A percentile compares a stretch with the other conserved stretches of the same genome.
These are phyloP conservation scores for Fonsecaea pugnacius DNA, from an alignment of 2,329 filamentous ascomycete species.

Conservation along the genomic window DNA sequence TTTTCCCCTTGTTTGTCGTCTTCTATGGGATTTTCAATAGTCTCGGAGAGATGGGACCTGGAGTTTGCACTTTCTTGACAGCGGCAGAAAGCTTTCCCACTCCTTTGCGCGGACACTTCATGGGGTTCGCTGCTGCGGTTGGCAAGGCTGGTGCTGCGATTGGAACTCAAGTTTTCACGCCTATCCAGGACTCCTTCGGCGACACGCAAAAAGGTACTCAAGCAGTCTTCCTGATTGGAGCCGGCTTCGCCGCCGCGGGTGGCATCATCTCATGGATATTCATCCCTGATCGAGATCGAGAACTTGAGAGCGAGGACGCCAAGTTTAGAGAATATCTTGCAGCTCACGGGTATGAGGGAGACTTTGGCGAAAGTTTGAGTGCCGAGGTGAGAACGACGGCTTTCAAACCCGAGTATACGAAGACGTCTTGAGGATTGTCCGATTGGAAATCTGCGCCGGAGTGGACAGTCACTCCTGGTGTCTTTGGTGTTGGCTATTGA, in stretches of 20 bases:
- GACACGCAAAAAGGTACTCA: conserved; percentile 53
- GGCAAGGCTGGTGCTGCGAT: conserved; percentile 58
- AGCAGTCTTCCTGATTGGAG: conserved; percentile 57
- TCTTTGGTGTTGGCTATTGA: neutral
- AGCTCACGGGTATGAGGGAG: conserved; percentile 49
- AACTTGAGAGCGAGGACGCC: conserved; percentile 52
- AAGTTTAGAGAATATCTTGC: conserved; percentile 52
- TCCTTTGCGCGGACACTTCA: conserved; percentile 55
- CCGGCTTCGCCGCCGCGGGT: conserved; percentile 55
- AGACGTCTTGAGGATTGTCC: conserved; percentile 10
- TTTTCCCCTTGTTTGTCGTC: conserved; percentile 58
- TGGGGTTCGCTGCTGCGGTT: conserved; percentile 54
- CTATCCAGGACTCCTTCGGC: conserved; percentile 53
- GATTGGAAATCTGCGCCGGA: neutral
- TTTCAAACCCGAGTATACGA: conserved; percentile 13
- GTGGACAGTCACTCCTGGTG: neutral
- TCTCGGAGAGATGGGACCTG: conserved; percentile 57
- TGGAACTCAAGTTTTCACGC: conserved; percentile 57
- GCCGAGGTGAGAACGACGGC: conserved; percentile 13
- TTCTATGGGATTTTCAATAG: conserved; percentile 58
- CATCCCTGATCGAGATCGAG: conserved; percentile 51
- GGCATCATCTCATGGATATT: conserved; percentile 52
- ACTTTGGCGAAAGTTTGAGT: conserved; percentile 19
- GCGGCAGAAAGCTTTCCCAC: conserved; percentile 58
- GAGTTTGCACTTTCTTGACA: conserved; percentile 46